These are phyloP conservation scores for Garcia nutans DNA, from an alignment of 345 rosid genomes.

Conservation along the genomic window DNA sequence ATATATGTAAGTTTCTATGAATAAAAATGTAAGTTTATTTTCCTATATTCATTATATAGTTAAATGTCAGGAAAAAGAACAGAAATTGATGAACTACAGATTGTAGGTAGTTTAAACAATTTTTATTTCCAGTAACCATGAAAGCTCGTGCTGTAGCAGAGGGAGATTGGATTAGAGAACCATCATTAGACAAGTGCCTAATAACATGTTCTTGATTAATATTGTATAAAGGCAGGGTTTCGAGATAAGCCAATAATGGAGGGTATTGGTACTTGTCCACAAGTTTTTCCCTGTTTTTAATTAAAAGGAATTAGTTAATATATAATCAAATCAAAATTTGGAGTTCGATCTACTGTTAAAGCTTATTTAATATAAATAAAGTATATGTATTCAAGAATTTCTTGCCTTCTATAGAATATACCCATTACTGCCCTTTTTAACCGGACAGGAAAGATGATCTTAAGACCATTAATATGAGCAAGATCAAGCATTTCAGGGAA, in stretches of 20 bases:
- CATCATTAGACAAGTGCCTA: constrained; percentile 34
- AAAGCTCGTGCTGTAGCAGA: constrained; percentile 64
- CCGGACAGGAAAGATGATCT: constrained; percentile 28
- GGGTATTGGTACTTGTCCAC: constrained; percentile 30
- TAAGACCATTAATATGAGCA: constrained; percentile 39
- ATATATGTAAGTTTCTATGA: no score
- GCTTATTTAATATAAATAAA: no score
- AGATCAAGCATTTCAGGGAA: constrained; percentile 54
- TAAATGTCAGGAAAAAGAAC: no score
- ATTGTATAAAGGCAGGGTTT: constrained; percentile 36
- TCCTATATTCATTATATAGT: no score
- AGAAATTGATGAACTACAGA: constrained; percentile 38
- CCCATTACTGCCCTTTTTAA: constrained; percentile 15
- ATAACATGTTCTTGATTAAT: constrained; percentile 27
- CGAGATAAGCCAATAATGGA: constrained; percentile 51
- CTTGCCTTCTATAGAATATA: constrained; percentile 30
- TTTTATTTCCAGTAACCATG: constrained; percentile 47
- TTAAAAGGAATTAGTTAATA: neutral
- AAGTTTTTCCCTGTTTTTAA: constrained; percentile 37
- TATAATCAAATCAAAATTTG: no score
- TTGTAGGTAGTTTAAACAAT: constrained; percentile 46
- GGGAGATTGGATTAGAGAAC: constrained; percentile 64
- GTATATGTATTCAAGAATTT: constrained; percentile 27
- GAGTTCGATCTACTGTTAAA: no score
- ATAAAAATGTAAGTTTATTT: no score